phyloP scores from a whole-genome alignment of 495 filamentous ascomycete genomes.

The Lichenothelia convexa region DNA sequence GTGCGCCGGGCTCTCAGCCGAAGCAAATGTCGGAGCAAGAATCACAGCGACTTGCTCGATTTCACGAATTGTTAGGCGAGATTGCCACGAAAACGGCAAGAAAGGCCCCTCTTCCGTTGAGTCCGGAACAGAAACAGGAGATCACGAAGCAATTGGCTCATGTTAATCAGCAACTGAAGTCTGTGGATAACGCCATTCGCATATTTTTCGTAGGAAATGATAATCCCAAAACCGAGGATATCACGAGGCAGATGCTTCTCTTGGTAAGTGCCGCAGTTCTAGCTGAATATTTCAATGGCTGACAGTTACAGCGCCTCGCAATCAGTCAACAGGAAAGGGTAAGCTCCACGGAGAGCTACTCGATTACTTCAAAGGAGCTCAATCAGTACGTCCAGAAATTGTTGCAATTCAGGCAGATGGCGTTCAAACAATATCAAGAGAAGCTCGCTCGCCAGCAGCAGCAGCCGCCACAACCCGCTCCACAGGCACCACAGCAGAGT shows the following conservation, averaged over 20 bases:
- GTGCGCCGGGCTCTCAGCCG: too few relatives aligned
- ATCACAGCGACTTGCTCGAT: too few relatives aligned
- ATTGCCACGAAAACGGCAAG: constrained; percentile 3
- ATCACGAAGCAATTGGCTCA: too few relatives aligned
- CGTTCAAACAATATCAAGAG: neutral
- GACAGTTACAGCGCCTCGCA: neutral
- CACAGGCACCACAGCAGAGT: too few relatives aligned
- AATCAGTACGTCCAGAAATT: neutral
- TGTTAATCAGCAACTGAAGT: too few relatives aligned
- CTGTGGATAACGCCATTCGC: constrained; percentile 2
- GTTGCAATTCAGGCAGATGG: neutral
- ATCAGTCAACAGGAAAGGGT: neutral
- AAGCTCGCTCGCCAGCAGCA: constrained; percentile 1
- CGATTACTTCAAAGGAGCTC: neutral
- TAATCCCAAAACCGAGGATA: constrained; percentile 4
- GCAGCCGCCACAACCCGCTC: constrained; percentile 5
- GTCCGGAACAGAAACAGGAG: too few relatives aligned
- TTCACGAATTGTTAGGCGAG: constrained; percentile 5
- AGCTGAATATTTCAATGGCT: constrained; percentile 5
- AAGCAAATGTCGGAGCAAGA: too few relatives aligned
- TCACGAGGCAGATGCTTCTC: neutral
- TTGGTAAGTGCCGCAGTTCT: constrained; percentile 6
- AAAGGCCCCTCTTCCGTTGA: constrained; percentile 1
- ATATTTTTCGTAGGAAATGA: constrained; percentile 6
- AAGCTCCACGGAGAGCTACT: neutral